These are phyloP conservation scores for Cutaneotrichosporon sp. DNA, from an alignment of 1,284 basidiomycete species.

Conservation along the genomic window DNA sequence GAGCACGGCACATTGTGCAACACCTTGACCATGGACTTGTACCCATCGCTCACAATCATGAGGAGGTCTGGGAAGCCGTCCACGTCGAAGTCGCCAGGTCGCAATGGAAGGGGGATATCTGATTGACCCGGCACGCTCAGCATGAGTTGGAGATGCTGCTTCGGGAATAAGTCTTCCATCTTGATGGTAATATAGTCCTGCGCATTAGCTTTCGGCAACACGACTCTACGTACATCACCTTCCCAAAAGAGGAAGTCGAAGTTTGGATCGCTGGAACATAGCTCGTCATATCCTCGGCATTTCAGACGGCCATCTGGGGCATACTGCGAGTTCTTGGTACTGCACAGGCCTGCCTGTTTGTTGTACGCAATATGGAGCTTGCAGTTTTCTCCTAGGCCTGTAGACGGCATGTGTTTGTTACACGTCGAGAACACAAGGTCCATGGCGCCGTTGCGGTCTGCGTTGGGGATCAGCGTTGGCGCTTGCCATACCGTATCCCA, in stretches of 20 bases:
- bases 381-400: slow-evolving; percentile 69
- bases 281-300: slow-evolving; percentile 71
- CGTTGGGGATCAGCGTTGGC: neutral
- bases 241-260: slow-evolving; percentile 70
- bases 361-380: slow-evolving; percentile 91
- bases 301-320: slow-evolving; percentile 28
- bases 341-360: slow-evolving; percentile 78
- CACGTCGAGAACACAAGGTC: slow-evolving; percentile 92
- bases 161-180: slow-evolving; percentile 59
- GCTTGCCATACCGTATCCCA: neutral
- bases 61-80: slow-evolving; percentile 94
- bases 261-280: slow-evolving; percentile 74
- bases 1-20: slow-evolving; percentile 69
- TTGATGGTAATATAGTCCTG: slow-evolving; percentile 67
- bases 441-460: slow-evolving; percentile 92
- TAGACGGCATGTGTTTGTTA: slow-evolving; percentile 59
- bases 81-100: slow-evolving; percentile 83
- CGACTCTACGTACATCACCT: too few relatives aligned
- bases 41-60: slow-evolving; percentile 53
- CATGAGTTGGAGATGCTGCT: slow-evolving; percentile 55
- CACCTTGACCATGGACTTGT: slow-evolving; percentile 54
- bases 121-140: slow-evolving; percentile 55
- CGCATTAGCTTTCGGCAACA: too few relatives aligned
- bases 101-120: slow-evolving; percentile 68
- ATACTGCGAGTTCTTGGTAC: slow-evolving; percentile 23